phyloP scores from a whole-genome alignment of 805 yeast species.

The Cyberlindnera meyerae region DNA sequence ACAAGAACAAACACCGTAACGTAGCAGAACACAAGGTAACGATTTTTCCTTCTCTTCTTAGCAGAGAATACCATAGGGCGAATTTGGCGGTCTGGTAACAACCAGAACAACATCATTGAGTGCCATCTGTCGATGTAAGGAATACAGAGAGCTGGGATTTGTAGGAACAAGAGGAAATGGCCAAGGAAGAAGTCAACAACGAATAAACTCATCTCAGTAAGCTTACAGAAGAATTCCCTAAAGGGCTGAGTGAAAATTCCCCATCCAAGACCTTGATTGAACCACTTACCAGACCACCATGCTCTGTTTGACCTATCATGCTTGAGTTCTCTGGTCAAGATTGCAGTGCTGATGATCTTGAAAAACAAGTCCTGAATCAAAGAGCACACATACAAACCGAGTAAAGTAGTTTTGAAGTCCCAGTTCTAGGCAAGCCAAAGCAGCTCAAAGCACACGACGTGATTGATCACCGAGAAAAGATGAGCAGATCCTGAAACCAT shows the following conservation, averaged over 20 bases:
- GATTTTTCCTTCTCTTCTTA: conserved; percentile 37
- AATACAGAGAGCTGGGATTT: conserved; percentile 48
- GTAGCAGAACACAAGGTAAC: conserved; percentile 30
- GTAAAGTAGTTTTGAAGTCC: conserved; percentile 45
- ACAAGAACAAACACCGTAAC: conserved; percentile 33
- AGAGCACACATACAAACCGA: conserved; percentile 48
- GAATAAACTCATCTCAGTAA: conserved; percentile 52
- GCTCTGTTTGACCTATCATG: conserved; percentile 53
- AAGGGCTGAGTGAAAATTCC: conserved; percentile 49
- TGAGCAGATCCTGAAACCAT: conserved; percentile 48
- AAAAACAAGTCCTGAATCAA: conserved; percentile 48
- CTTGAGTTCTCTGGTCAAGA: conserved; percentile 52
- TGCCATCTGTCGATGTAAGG: conserved; percentile 59
- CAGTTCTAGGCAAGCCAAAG: conserved; percentile 55
- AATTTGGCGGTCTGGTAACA: conserved; percentile 45
- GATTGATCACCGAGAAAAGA: conserved; percentile 40
- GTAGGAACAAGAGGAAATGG: conserved; percentile 46
- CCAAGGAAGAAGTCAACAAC: conserved; percentile 49
- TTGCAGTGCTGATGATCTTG: conserved; percentile 36
- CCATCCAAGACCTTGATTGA: conserved; percentile 52
- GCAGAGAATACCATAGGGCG: conserved; percentile 42
- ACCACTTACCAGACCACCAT: conserved; percentile 72
- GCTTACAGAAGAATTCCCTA: conserved; percentile 53
- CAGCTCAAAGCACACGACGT: conserved; percentile 45
- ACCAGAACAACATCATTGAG: conserved; percentile 55